Percentiles rank a stretch among this genome's conserved stretches.
phyloP scores from a whole-genome alignment of 1,284 basidiomycete genomes.

The Lentinula novae-zelandiae region DNA sequence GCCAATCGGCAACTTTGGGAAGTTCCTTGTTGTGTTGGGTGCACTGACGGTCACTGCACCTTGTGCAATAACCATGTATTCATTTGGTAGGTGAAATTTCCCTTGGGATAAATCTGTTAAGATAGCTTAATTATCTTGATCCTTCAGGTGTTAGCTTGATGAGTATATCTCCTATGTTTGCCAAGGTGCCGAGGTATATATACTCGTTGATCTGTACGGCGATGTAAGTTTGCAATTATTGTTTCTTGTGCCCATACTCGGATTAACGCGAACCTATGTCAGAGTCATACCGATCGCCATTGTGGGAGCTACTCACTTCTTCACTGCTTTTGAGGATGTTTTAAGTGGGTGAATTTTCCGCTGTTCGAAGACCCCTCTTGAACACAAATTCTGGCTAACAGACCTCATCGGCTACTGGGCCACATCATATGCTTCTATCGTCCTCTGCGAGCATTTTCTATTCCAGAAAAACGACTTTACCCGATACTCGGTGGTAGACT shows the following conservation, averaged over 20 bases:
- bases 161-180: slow-evolving; percentile 55
- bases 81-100: slow-evolving; percentile 39
- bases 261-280: neutral
- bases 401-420: slow-evolving; percentile 1
- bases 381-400: slow-evolving; percentile 62
- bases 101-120: neutral
- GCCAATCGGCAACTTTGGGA: slow-evolving; percentile 54
- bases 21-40: slow-evolving; percentile 37
- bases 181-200: slow-evolving; percentile 67
- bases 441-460: slow-evolving; percentile 1
- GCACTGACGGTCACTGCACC: slow-evolving; percentile 48
- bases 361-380: slow-evolving; percentile 11
- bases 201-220: slow-evolving; percentile 64
- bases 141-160: slow-evolving; percentile 58
- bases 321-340: slow-evolving; percentile 52
- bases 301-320: slow-evolving; percentile 55
- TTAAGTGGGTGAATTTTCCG: slow-evolving; percentile 35
- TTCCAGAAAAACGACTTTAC: neutral
- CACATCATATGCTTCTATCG: neutral
- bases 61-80: slow-evolving; percentile 75
- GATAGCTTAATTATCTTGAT: neutral
- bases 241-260: neutral
- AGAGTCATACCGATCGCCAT: slow-evolving; percentile 60
- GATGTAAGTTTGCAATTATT: slow-evolving; percentile 40
- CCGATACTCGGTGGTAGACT: neutral